phyloP scores from a whole-genome alignment of 306 rosid genomes.

The Luffa acutangula region DNA sequence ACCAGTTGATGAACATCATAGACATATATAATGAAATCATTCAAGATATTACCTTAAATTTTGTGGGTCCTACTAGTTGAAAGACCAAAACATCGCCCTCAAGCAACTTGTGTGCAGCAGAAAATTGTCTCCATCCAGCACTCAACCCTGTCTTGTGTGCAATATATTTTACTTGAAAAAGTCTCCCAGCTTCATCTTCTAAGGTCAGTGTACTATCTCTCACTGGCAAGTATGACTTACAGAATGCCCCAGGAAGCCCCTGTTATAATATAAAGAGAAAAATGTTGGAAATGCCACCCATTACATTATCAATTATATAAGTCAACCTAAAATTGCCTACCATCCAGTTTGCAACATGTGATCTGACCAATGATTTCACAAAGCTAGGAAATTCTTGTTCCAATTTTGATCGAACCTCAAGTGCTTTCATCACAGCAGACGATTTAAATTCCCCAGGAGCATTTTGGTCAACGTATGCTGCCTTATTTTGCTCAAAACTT shows the following conservation, averaged over 20 bases:
- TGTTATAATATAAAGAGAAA: constrained; percentile 9
- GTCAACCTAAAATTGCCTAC: constrained; percentile 23
- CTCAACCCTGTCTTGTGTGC: constrained; percentile 81
- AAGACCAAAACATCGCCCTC: constrained; percentile 86
- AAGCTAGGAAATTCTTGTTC: constrained; percentile 51
- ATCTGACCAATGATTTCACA: constrained; percentile 80
- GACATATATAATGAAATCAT: not conserved
- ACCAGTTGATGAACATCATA: not conserved
- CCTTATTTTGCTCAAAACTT: constrained; percentile 38
- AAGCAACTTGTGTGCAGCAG: constrained; percentile 61
- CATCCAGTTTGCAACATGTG: constrained; percentile 91
- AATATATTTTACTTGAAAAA: constrained; percentile 50
- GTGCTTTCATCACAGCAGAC: constrained; percentile 65
- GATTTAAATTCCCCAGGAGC: constrained; percentile 64
- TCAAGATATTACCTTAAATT: constrained; percentile 53
- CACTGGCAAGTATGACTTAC: constrained; percentile 60
- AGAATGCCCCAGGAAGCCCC: constrained; percentile 70
- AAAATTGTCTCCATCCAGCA: constrained; percentile 95
- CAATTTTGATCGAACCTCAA: constrained; percentile 44
- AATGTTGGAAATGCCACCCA: not conserved
- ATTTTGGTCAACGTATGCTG: constrained; percentile 26
- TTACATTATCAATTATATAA: not conserved
- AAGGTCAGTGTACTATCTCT: constrained; percentile 52
- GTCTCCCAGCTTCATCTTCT: constrained; percentile 75
- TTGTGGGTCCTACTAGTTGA: constrained; percentile 73